These are phyloP conservation scores for Rhodofomes roseus DNA, from an alignment of 1,284 basidiomycete species.

Conservation along the genomic window DNA sequence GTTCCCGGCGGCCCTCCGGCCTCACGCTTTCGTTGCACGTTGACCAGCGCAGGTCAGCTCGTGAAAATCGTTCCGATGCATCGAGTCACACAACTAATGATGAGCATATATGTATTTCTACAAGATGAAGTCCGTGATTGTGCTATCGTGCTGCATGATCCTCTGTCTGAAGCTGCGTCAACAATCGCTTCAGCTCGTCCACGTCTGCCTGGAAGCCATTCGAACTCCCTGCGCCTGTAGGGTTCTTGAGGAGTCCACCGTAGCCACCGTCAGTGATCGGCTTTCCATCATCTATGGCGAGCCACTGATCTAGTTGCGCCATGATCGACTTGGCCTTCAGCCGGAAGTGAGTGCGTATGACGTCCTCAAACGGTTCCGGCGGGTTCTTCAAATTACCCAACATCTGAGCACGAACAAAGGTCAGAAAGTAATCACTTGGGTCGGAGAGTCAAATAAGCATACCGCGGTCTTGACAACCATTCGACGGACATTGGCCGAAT, in stretches of 20 bases:
- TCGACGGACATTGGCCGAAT: slow-evolving; percentile 81
- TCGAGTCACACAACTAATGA: not conserved
- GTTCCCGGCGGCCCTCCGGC: not conserved
- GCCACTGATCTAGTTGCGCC: slow-evolving; percentile 78
- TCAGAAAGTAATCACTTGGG: not conserved
- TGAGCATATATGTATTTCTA: not conserved
- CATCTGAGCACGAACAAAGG: slow-evolving; percentile 49
- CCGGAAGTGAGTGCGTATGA: slow-evolving; percentile 88
- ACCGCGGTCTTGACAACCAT: slow-evolving; percentile 89
- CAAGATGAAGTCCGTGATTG: not conserved
- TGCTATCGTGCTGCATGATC: not conserved
- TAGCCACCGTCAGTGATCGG: slow-evolving; percentile 46
- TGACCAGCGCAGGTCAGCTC: no score
- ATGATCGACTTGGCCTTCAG: slow-evolving; percentile 72
- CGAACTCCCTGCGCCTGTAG: slow-evolving; percentile 37
- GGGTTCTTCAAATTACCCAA: slow-evolving; percentile 79
- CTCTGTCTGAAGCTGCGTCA: slow-evolving; percentile 43
- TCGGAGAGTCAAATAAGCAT: slow-evolving; percentile 22
- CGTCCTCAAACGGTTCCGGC: slow-evolving; percentile 77
- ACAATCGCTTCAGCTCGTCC: slow-evolving; percentile 57
- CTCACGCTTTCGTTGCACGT: no score
- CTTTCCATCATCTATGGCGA: slow-evolving; percentile 67
- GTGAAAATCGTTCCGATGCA: not conserved
- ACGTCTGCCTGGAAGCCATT: slow-evolving; percentile 65
- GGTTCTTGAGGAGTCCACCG: slow-evolving; percentile 21